phyloP scores from a whole-genome alignment of 164 flowering plant species.

The Buxus sempervirens region DNA sequence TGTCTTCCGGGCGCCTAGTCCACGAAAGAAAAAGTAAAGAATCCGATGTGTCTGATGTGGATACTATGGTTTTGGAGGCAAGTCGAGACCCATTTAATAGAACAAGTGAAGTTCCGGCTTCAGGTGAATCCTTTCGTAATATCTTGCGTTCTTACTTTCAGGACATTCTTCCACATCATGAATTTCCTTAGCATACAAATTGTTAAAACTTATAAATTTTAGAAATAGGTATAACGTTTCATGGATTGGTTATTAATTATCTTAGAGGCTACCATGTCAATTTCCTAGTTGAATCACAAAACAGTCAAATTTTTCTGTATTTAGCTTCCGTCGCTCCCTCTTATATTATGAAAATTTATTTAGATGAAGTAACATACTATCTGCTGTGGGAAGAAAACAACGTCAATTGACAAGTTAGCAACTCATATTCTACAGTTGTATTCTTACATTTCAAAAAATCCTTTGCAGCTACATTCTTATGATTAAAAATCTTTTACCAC shows the following conservation, averaged over 20 bases:
- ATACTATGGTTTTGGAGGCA: slow-evolving; percentile 16
- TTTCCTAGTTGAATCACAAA: background rate
- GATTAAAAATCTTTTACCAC: too few species aligned
- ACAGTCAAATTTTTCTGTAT: background rate
- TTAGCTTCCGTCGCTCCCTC: background rate
- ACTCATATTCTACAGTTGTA: too few species aligned
- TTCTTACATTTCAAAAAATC: too few species aligned
- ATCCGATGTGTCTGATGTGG: slow-evolving; percentile 12
- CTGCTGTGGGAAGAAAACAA: too few species aligned
- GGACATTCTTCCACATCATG: too few species aligned
- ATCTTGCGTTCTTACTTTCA: background rate
- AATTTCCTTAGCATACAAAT: background rate
- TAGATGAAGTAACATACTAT: background rate
- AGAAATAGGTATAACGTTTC: background rate
- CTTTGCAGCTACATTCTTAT: too few species aligned
- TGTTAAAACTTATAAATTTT: background rate
- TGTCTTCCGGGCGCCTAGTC: slow-evolving; percentile 8
- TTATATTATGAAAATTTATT: too few species aligned
- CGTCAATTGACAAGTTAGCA: too few species aligned
- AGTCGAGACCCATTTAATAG: slow-evolving; percentile 13
- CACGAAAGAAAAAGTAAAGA: slow-evolving; percentile 4
- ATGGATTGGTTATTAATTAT: background rate
- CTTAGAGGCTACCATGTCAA: background rate
- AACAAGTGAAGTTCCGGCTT: slow-evolving; percentile 15
- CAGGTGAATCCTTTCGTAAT: slow-evolving; percentile 30